A percentile compares a stretch with the other conserved stretches of the same genome.
Conservation (phyloP, 2,329 filamentous ascomycete species). For the Aspergillus luchuensis region DNA sequence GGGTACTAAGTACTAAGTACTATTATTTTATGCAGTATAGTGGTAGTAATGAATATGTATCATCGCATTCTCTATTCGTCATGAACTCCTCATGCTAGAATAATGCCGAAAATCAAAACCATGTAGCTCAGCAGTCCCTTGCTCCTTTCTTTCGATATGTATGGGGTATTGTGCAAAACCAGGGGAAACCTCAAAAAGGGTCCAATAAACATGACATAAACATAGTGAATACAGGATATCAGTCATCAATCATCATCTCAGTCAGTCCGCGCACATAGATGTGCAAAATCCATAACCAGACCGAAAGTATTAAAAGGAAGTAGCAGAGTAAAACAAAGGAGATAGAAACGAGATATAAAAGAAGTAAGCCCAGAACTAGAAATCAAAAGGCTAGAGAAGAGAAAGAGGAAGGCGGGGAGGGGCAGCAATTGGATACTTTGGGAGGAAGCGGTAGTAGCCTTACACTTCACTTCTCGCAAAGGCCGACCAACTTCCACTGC, state of each 20-base stretch:
- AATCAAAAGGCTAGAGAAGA: neutral
- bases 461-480: conserved; percentile 20
- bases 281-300: neutral
- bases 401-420: conserved; percentile 17
- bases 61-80: neutral
- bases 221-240: conserved; percentile 2
- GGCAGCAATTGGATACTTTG: conserved; percentile 13
- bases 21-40: neutral
- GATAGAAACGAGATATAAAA: neutral
- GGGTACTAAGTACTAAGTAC: too few species aligned
- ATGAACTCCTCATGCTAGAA: neutral
- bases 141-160: neutral
- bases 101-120: neutral
- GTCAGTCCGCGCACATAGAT: neutral
- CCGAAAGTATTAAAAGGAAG: neutral
- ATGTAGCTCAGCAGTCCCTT: neutral
- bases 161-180: conserved; percentile 1
- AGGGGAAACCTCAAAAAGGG: neutral
- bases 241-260: conserved; percentile 1
- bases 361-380: neutral
- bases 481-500: conserved; percentile 24
- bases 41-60: neutral
- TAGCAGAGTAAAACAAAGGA: neutral
- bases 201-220: neutral
- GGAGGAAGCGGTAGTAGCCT: neutral